Evolutionary conservation across 1,284 basidiomycete species (phyloP), one percentile per base, ranked within the genome.

Genomic region (Ceratobasidium sp.): DNA sequence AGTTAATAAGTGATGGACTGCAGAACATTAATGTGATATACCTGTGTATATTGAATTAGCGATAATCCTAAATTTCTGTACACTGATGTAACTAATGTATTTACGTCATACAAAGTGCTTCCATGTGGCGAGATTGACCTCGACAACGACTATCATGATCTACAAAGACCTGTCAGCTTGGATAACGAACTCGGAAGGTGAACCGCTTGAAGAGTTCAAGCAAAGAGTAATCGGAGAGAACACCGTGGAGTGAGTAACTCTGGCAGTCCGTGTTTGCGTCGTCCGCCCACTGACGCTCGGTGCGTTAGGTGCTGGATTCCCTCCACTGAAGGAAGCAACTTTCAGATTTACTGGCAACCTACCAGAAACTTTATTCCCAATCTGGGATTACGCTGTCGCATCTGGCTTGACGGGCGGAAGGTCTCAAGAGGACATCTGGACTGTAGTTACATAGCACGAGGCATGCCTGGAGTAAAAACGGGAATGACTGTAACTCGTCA

Each of bases 301-400:
- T 38, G 12, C n/a, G n/a, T 6, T 13, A 60, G 57, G 20, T 60
- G 57, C 17, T 60, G 57, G 57, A 47, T 60, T n/a, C 57, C 57
- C 17, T 60, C 57, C 35, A 38, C n/a, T 4, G 55, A 57, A 43
- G 55, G 55, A 6, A 13, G 12, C 27, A 43, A 43, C 17, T 60
- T 60, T 40, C 20, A 45, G 34, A 60, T 60, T 15, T 5, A 27
- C 4, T 60, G 57, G 57, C 57, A 60, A 25, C 42, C 57, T 20
- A 42, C 27, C 5, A 27, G 40, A 17, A 32, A 60, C 42, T 60
- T 60, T 34, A 40, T 45, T 17, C 57, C 57, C 20, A 17, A 32
- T 7, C 42, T 60, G 3, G 42, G 57, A 29, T 40, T 60, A 43
- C 57, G 43, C 8, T 60, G 57, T 47, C 7, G 20, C 17, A 60